Conservation (phyloP, 2,329 filamentous ascomycete species). For the Chaetoscypha palmicola region DNA sequence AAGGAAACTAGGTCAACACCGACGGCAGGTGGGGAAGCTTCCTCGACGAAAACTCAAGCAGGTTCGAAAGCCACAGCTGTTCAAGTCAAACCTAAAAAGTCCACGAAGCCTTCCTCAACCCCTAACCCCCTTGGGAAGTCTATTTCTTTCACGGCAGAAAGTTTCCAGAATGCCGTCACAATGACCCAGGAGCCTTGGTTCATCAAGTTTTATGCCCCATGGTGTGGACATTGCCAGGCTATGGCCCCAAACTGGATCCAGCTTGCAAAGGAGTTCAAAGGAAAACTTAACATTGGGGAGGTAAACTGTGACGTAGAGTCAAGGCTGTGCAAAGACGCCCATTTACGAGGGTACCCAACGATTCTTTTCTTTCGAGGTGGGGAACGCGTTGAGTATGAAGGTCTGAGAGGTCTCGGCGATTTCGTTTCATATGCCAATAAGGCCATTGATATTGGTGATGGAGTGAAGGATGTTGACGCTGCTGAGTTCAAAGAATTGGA, state of each 20-base stretch:
- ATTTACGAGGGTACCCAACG: slow-evolving; percentile 74
- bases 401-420: slow-evolving; percentile 85
- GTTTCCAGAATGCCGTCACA: slow-evolving; percentile 78
- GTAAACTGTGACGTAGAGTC: slow-evolving; percentile 88
- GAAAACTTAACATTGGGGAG: slow-evolving; percentile 83
- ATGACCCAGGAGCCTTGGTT: slow-evolving; percentile 92
- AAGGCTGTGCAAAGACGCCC: slow-evolving; percentile 86
- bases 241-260: slow-evolving; percentile 86
- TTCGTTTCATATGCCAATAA: slow-evolving; percentile 81
- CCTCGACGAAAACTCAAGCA: slow-evolving; percentile 5
- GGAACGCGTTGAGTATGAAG: slow-evolving; percentile 88
- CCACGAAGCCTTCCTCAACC: slow-evolving; percentile 46
- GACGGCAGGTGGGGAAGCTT: slow-evolving; percentile 5
- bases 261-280: slow-evolving; percentile 85
- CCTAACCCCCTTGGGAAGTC: slow-evolving; percentile 74
- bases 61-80: slow-evolving; percentile 30
- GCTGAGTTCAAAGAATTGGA: slow-evolving; percentile 74
- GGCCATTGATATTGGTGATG: slow-evolving; percentile 68
- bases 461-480: slow-evolving; percentile 75
- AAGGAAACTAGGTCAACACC: slow-evolving; percentile 18
- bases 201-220: slow-evolving; percentile 96
- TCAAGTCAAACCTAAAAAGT: slow-evolving; percentile 37
- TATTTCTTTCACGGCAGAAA: slow-evolving; percentile 70
- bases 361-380: slow-evolving; percentile 88
- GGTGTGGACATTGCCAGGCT: slow-evolving; percentile 93